Percentiles rank a stretch among this genome's conserved stretches.
phyloP scores from a whole-genome alignment of 192 early-diverging fungal species.

The Rhizophagus sp. region DNA sequence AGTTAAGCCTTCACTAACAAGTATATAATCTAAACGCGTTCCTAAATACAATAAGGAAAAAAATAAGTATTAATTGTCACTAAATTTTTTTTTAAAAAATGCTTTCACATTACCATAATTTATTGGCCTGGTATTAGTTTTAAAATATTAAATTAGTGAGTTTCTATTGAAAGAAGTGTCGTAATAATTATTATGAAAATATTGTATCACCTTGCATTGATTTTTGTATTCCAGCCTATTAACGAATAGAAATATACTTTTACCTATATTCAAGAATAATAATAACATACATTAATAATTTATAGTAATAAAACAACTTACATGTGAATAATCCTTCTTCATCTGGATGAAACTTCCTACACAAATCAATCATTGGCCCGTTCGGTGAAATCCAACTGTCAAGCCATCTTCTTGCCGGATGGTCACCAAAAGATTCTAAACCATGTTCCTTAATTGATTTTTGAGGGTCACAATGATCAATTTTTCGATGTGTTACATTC shows the following conservation, averaged over 20 bases:
- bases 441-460: constrained; percentile 55
- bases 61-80: no score
- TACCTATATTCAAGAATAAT: background rate
- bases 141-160: background rate
- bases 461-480: constrained; percentile 76
- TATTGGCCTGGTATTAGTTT: constrained; percentile 37
- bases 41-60: constrained; percentile 35
- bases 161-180: background rate
- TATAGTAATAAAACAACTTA: constrained; percentile 29
- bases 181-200: background rate
- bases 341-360: constrained; percentile 63
- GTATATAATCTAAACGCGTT: constrained; percentile 78
- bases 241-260: constrained; percentile 27
- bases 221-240: constrained; percentile 75
- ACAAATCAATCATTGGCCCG: constrained; percentile 67
- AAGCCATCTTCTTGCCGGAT: constrained; percentile 65
- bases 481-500: constrained; percentile 61
- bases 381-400: constrained; percentile 55
- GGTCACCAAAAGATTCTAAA: constrained; percentile 55
- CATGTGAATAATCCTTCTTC: constrained; percentile 54
- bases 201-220: constrained; percentile 60
- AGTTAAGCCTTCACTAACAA: constrained; percentile 51
- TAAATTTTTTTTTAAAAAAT: background rate
- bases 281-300: background rate
- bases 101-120: constrained; percentile 39